Evolutionary conservation across 768 basidiomycete genomes (phyloP).

Genomic region (Tricholoma flavovirens): DNA sequence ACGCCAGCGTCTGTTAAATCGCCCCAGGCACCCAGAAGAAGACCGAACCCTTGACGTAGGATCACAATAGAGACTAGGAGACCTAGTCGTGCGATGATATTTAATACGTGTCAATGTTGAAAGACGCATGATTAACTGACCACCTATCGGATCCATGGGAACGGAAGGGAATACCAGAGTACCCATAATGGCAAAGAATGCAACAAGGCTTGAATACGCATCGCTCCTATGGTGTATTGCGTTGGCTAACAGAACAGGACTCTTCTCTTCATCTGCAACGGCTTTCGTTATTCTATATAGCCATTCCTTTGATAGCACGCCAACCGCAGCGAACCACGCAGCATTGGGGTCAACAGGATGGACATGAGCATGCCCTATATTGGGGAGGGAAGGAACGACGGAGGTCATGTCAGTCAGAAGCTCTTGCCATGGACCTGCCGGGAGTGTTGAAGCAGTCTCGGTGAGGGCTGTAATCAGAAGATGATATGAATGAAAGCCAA

Average conservation of each 20-base stretch:
- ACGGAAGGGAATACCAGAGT: conserved; percentile 80
- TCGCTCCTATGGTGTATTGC: conserved; percentile 98
- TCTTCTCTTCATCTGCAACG: conserved; percentile 88
- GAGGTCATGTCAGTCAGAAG: conserved; percentile 53
- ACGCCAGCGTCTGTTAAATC: conserved; percentile 86
- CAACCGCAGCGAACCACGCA: conserved; percentile 88
- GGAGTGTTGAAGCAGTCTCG: conserved; percentile 57
- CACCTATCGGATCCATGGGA: conserved; percentile 92
- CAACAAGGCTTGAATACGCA: conserved; percentile 88
- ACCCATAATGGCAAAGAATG: conserved; percentile 88
- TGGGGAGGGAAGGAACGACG: conserved; percentile 48
- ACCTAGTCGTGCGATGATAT: conserved; percentile 36
- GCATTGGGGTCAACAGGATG: conserved; percentile 86
- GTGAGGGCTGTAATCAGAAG: conserved; percentile 71
- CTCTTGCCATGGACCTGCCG: conserved; percentile 59
- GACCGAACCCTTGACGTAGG: conserved; percentile 64
- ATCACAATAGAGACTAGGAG: conserved; percentile 88
- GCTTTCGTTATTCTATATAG: conserved; percentile 83
- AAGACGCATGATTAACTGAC: conserved; percentile 33
- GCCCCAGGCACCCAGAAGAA: conserved; percentile 65
- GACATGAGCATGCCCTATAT: conserved; percentile 49
- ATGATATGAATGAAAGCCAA: conserved; percentile 87
- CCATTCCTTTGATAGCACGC: conserved; percentile 87
- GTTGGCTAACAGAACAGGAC: conserved; percentile 91
- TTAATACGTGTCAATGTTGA: background rate